Percentiles rank a stretch among this genome's conserved stretches.
Conservation (phyloP, 2,329 filamentous ascomycete species). For the Microsporum ferrugineum region DNA sequence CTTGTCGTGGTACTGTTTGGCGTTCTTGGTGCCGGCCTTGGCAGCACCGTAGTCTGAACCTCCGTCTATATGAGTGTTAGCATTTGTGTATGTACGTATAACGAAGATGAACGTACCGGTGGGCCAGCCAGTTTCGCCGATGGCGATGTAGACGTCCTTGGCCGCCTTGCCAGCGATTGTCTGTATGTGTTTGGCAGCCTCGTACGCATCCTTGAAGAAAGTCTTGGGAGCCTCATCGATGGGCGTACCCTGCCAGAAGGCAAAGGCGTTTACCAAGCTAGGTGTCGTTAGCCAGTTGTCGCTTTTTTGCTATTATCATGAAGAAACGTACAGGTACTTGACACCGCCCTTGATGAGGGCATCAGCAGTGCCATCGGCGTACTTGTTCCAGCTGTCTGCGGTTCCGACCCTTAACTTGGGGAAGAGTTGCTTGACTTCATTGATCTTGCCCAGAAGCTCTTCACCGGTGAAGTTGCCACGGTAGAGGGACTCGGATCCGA, state of each 20-base stretch:
- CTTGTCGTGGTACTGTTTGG: slow-evolving; percentile 48
- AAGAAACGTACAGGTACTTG: slow-evolving; percentile 42
- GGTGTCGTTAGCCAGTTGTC: not conserved
- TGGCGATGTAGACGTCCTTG: slow-evolving; percentile 52
- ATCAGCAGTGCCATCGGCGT: slow-evolving; percentile 55
- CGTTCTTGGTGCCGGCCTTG: slow-evolving; percentile 48
- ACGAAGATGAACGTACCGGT: slow-evolving; percentile 31
- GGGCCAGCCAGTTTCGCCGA: slow-evolving; percentile 59
- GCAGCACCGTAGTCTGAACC: slow-evolving; percentile 53
- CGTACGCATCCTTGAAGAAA: slow-evolving; percentile 57
- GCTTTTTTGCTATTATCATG: too few relatives aligned
- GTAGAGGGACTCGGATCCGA: slow-evolving; percentile 61
- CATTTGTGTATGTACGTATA: not conserved
- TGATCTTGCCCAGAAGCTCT: slow-evolving; percentile 50
- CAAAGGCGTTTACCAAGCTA: slow-evolving; percentile 56
- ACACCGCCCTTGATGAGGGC: slow-evolving; percentile 49
- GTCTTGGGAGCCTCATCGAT: slow-evolving; percentile 48
- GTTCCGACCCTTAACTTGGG: slow-evolving; percentile 50
- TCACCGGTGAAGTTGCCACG: slow-evolving; percentile 54
- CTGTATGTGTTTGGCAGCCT: slow-evolving; percentile 54
- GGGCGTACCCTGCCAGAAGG: slow-evolving; percentile 58
- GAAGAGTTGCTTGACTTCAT: slow-evolving; percentile 48
- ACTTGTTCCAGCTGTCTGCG: slow-evolving; percentile 64
- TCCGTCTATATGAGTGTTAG: slow-evolving; percentile 25
- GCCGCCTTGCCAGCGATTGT: slow-evolving; percentile 39